Evolutionary conservation across 768 basidiomycete genomes (phyloP).

Genomic region (Phlebiopsis gigantea): DNA sequence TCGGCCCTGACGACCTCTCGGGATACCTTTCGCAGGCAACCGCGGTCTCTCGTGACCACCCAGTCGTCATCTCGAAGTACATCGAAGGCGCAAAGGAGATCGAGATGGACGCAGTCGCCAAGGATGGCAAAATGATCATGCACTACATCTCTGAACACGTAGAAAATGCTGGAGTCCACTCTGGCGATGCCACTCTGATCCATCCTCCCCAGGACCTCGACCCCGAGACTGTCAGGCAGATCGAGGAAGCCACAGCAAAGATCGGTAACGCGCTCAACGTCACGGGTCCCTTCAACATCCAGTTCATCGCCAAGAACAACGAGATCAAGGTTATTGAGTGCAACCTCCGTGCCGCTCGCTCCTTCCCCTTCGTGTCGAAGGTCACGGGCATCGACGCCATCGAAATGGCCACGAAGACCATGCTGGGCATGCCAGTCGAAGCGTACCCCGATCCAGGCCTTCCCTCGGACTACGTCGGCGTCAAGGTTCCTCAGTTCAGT

Average conservation of each 20-base stretch:
- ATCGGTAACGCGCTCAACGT: slow-evolving; percentile 97
- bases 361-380: slow-evolving; percentile 99
- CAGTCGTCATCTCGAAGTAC: slow-evolving; percentile 98
- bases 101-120: slow-evolving; percentile 98
- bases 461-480: slow-evolving; percentile 91
- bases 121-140: slow-evolving; percentile 98
- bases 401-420: slow-evolving; percentile 98
- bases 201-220: slow-evolving; percentile 98
- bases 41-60: slow-evolving; percentile 92
- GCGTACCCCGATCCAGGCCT: slow-evolving; percentile 86
- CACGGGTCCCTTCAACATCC: slow-evolving; percentile 98
- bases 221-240: slow-evolving; percentile 91
- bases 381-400: slow-evolving; percentile 97
- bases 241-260: slow-evolving; percentile 95
- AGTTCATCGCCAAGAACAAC: slow-evolving; percentile 99
- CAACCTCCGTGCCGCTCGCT: slow-evolving; percentile 94
- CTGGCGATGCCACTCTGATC: slow-evolving; percentile 96
- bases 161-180: slow-evolving; percentile 98
- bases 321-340: slow-evolving; percentile 99
- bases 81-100: slow-evolving; percentile 99
- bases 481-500: slow-evolving; percentile 99
- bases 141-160: slow-evolving; percentile 99
- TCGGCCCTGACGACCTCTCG: slow-evolving; percentile 82
- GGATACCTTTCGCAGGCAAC: slow-evolving; percentile 94
- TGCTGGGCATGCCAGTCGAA: slow-evolving; percentile 87